Evolutionary conservation across 2,329 filamentous ascomycete genomes (phyloP).

Genomic region (Sarocladium brachiariae): DNA sequence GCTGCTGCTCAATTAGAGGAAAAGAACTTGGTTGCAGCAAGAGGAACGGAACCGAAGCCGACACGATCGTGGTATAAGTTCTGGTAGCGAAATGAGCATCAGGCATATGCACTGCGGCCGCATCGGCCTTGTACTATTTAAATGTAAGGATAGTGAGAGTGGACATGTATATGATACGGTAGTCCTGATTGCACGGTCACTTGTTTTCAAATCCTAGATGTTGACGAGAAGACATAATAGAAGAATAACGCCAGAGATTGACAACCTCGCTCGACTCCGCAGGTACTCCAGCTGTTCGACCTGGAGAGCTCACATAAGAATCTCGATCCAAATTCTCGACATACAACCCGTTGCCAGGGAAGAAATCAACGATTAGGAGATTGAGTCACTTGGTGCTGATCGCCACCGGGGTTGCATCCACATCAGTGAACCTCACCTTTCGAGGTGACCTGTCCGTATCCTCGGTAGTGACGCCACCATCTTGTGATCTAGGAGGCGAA

Average conservation of each 20-base stretch:
- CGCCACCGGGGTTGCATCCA: conserved; percentile 26
- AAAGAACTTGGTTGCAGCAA: conserved; percentile 20
- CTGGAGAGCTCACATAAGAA: no score
- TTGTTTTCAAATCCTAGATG: neutral
- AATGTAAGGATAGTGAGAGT: conserved; percentile 15
- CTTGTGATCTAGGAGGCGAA: conserved; percentile 8
- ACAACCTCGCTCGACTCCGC: neutral
- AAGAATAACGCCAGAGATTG: neutral
- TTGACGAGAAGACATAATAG: neutral
- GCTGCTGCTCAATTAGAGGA: neutral
- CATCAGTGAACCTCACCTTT: conserved; percentile 35
- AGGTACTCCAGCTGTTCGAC: neutral
- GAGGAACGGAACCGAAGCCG: conserved; percentile 24
- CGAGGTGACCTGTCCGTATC: conserved; percentile 20
- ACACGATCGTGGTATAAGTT: conserved; percentile 48
- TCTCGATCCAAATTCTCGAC: no score
- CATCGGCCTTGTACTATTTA: neutral
- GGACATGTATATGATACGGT: neutral
- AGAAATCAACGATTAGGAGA: no score
- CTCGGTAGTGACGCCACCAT: conserved; percentile 18
- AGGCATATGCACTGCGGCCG: neutral
- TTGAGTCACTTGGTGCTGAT: conserved; percentile 23
- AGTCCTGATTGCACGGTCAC: no score
- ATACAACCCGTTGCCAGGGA: no score
- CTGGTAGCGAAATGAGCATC: no score